Percentiles rank a stretch among this genome's conserved stretches.
Evolutionary conservation across 306 rosid genomes (phyloP).

Genomic region (Carpinus fangiana): DNA sequence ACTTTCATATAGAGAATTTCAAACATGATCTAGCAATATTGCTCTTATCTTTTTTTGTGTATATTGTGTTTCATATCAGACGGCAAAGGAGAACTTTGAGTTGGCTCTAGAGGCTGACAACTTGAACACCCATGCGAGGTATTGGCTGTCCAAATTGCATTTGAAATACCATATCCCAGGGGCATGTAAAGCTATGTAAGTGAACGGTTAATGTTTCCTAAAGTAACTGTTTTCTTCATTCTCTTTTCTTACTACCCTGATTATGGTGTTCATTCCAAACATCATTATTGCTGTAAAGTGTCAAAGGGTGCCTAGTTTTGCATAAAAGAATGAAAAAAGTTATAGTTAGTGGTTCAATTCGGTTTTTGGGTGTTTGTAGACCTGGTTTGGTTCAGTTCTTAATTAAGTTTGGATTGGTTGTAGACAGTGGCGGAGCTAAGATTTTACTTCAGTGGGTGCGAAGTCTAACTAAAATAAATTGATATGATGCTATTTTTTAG

Average conservation of each 20-base stretch:
- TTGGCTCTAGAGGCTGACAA: conserved; percentile 88
- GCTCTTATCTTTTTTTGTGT: no score
- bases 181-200: conserved; percentile 75
- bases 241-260: conserved; percentile 8
- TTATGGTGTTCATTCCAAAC: conserved; percentile 7
- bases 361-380: neutral
- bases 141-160: conserved; percentile 87
- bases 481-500: no score
- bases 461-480: no score
- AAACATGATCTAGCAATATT: neutral
- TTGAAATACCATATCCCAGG: conserved; percentile 93
- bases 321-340: neutral
- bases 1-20: neutral
- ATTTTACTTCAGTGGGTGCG: no score
- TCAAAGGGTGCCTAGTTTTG: neutral
- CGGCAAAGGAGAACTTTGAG: conserved; percentile 91
- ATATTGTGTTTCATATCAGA: conserved; percentile 32
- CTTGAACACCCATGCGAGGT: conserved; percentile 76
- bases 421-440: no score
- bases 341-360: neutral
- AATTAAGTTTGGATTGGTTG: neutral
- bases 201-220: neutral
- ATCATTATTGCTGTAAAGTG: conserved; percentile 2
- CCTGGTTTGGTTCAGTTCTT: neutral
- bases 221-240: neutral